Percentiles rank a stretch among this genome's conserved stretches.
Evolutionary conservation across 169 alveolate genomes (phyloP).

Genomic region (Ichthyophthirius multifiliis): DNA sequence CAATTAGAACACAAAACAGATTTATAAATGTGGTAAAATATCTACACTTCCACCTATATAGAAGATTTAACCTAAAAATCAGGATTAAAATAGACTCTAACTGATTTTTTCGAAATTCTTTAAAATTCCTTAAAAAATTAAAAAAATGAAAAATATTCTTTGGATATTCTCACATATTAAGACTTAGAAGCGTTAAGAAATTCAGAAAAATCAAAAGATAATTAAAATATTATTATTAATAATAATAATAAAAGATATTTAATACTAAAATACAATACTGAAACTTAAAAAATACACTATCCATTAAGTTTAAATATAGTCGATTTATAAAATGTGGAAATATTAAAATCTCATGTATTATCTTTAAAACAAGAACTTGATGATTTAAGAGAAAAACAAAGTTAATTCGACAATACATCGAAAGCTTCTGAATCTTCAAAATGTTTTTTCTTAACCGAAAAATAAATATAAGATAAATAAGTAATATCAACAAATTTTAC

Average conservation of each 20-base stretch:
- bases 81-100: background rate
- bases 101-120: background rate
- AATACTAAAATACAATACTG: constrained; percentile 50
- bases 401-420: background rate
- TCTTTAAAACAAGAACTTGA: background rate
- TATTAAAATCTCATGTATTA: background rate
- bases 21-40: constrained; percentile 13
- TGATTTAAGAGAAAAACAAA: background rate
- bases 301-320: constrained; percentile 60
- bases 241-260: constrained; percentile 51
- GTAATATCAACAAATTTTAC: background rate
- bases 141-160: constrained; percentile 32
- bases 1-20: no score
- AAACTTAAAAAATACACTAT: constrained; percentile 69
- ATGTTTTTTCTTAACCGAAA: constrained; percentile 11
- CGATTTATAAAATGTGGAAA: constrained; percentile 22
- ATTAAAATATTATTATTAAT: background rate
- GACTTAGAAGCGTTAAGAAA: constrained; percentile 42
- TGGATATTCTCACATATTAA: constrained; percentile 58
- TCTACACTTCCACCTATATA: background rate
- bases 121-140: background rate
- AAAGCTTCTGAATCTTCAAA: constrained; percentile 1
- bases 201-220: background rate
- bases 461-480: background rate
- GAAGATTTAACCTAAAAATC: constrained; percentile 15